A percentile compares a stretch with the other conserved stretches of the same genome.
Conservation (phyloP, 2,329 filamentous ascomycete species). For the Ophiostoma montium region DNA sequence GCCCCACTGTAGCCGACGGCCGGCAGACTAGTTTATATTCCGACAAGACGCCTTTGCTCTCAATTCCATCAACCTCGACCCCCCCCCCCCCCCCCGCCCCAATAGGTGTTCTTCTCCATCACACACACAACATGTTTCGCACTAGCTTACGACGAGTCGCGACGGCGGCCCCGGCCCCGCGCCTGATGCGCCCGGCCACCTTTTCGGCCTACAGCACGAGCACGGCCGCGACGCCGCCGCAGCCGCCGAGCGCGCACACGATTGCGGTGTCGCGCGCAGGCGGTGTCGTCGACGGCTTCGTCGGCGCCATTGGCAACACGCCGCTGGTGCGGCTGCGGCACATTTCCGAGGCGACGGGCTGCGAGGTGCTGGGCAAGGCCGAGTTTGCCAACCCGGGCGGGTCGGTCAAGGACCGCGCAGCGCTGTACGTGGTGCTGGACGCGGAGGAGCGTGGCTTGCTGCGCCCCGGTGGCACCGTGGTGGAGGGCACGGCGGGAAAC, state of each 20-base stretch:
- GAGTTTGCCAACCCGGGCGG: slow-evolving; percentile 99
- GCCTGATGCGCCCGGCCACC: slow-evolving; percentile 60
- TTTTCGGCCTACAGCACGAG: slow-evolving; percentile 23
- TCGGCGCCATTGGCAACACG: slow-evolving; percentile 96
- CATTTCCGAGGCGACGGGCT: slow-evolving; percentile 81
- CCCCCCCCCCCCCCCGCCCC: not conserved
- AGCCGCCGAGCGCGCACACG: slow-evolving; percentile 41
- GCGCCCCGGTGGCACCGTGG: slow-evolving; percentile 65
- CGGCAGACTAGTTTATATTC: slow-evolving; percentile 1
- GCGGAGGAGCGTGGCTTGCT: slow-evolving; percentile 81
- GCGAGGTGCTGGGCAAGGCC: slow-evolving; percentile 88
- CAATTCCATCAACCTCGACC: not conserved
- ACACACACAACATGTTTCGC: slow-evolving; percentile 50
- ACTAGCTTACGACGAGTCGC: slow-evolving; percentile 54
- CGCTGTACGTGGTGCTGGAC: slow-evolving; percentile 84
- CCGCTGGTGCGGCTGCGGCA: slow-evolving; percentile 81
- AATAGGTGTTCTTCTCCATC: not conserved
- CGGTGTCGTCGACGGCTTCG: slow-evolving; percentile 61
- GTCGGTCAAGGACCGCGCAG: slow-evolving; percentile 90
- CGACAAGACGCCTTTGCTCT: too few relatives aligned
- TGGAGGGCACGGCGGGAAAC: slow-evolving; percentile 95
- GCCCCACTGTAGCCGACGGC: slow-evolving; percentile 7
- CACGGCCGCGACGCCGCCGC: slow-evolving; percentile 17
- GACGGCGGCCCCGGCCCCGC: slow-evolving; percentile 36
- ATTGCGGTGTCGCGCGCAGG: slow-evolving; percentile 68